Evolutionary conservation across 2,329 filamentous ascomycete species (phyloP).

Genomic region (Arthrobotrys musiformis): DNA sequence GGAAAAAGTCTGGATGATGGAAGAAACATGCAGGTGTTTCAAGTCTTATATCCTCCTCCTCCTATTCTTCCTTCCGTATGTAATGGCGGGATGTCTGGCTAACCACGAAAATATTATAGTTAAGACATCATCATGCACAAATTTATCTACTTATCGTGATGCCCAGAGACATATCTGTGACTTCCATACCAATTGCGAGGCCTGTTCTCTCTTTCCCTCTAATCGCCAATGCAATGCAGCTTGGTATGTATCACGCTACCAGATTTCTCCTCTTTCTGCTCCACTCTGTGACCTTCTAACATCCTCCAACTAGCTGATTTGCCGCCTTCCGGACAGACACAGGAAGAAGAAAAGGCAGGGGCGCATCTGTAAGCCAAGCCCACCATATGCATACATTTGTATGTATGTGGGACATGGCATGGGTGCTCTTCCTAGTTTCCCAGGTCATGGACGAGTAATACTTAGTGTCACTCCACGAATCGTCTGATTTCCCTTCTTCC

Average conservation of each 20-base stretch:
- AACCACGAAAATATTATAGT: too few species aligned
- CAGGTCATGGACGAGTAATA: neutral
- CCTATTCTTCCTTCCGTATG: too few species aligned
- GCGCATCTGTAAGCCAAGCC: conserved; percentile 17
- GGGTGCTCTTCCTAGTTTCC: neutral
- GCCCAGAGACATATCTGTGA: neutral
- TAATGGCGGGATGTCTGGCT: too few species aligned
- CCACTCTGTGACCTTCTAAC: too few species aligned
- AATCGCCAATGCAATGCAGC: conserved; percentile 44
- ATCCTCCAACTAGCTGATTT: neutral
- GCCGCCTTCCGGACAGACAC: conserved; percentile 42
- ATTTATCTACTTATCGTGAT: neutral
- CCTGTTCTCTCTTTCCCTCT: neutral
- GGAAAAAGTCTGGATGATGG: too few species aligned
- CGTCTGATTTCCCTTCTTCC: conserved; percentile 19
- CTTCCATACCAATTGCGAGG: neutral
- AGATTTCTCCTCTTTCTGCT: neutral
- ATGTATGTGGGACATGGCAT: neutral
- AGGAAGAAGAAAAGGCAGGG: conserved; percentile 13
- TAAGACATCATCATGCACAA: too few species aligned
- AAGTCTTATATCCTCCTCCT: conserved; percentile 31
- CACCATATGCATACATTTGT: neutral
- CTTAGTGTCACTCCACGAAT: conserved; percentile 20
- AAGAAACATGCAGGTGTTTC: neutral
- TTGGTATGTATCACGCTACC: conserved; percentile 39